A percentile compares a stretch with the other conserved stretches of the same genome.
These are phyloP conservation scores for Scytalidium lignicola DNA, from an alignment of 2,329 filamentous ascomycete genomes.

Conservation along the genomic window DNA sequence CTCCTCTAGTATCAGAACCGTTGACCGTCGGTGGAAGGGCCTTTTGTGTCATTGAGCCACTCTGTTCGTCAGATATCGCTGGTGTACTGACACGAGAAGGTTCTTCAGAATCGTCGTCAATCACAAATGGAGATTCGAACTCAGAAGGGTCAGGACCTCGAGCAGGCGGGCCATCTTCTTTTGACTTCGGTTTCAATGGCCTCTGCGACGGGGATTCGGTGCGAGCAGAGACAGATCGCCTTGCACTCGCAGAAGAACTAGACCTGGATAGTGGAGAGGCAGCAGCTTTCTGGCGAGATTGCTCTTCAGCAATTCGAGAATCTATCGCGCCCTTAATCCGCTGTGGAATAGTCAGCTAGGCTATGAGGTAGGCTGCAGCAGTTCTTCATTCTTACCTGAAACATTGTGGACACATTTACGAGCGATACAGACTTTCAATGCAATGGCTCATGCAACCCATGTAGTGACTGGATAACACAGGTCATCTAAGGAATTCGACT, in stretches of 20 bases:
- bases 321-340: constrained; percentile 82
- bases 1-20: constrained; percentile 19
- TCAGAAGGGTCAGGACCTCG: constrained; percentile 71
- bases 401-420: constrained; percentile 23
- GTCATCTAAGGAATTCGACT: no score
- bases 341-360: constrained; percentile 37
- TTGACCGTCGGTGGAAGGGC: constrained; percentile 22
- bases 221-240: constrained; percentile 12
- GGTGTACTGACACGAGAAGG: constrained; percentile 59
- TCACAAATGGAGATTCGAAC: constrained; percentile 79
- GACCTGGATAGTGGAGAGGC: constrained; percentile 39
- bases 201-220: constrained; percentile 22
- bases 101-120: constrained; percentile 73
- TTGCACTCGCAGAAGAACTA: constrained; percentile 28
- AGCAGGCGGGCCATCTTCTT: constrained; percentile 18
- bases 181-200: constrained; percentile 19
- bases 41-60: constrained; percentile 14
- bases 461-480: not conserved
- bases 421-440: not conserved
- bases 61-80: constrained; percentile 31
- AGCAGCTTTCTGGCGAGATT: constrained; percentile 56
- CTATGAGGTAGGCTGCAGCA: not conserved
- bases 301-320: constrained; percentile 84
- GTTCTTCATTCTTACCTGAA: constrained; percentile 22
- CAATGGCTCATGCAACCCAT: not conserved